phyloP scores from a whole-genome alignment of 371 early-diverging fungal species.

The Mucor ambiguus region DNA sequence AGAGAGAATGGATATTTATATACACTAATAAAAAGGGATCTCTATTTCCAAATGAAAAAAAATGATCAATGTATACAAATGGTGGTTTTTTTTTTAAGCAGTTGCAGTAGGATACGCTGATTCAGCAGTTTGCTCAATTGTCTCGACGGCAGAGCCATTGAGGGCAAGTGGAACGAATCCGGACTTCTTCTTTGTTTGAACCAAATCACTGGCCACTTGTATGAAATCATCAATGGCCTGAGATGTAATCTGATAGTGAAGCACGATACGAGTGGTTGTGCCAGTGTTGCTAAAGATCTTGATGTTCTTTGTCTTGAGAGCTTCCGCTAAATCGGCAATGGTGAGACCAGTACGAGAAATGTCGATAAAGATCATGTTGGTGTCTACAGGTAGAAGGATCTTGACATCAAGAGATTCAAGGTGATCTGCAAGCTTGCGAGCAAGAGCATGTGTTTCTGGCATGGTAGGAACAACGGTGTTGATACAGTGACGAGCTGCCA shows the following conservation, averaged over 20 bases:
- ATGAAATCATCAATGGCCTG: constrained; percentile 62
- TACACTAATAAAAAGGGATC: neutral
- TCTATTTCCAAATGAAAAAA: constrained; percentile 4
- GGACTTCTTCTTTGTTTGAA: constrained; percentile 22
- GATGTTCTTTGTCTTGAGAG: constrained; percentile 53
- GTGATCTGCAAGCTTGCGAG: constrained; percentile 60
- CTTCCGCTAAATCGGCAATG: constrained; percentile 52
- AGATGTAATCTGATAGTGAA: constrained; percentile 74
- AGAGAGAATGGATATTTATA: constrained; percentile 7
- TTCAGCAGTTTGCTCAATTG: constrained; percentile 20
- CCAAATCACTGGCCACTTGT: constrained; percentile 23
- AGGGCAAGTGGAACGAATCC: constrained; percentile 21
- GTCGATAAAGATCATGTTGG: constrained; percentile 88
- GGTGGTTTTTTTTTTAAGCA: constrained; percentile 4
- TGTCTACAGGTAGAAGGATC: constrained; percentile 70
- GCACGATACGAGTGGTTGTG: constrained; percentile 63
- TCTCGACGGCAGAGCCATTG: constrained; percentile 4
- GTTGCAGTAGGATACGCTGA: constrained; percentile 24
- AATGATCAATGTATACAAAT: constrained; percentile 3
- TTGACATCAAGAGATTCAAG: constrained; percentile 62
- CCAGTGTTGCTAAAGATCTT: constrained; percentile 52
- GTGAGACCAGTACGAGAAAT: constrained; percentile 46
- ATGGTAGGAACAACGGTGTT: constrained; percentile 66
- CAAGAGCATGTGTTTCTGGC: constrained; percentile 67
- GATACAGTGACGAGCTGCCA: constrained; percentile 73